phyloP scores from a whole-genome alignment of 331 rosid species.

The Phaseolus coccineus region DNA sequence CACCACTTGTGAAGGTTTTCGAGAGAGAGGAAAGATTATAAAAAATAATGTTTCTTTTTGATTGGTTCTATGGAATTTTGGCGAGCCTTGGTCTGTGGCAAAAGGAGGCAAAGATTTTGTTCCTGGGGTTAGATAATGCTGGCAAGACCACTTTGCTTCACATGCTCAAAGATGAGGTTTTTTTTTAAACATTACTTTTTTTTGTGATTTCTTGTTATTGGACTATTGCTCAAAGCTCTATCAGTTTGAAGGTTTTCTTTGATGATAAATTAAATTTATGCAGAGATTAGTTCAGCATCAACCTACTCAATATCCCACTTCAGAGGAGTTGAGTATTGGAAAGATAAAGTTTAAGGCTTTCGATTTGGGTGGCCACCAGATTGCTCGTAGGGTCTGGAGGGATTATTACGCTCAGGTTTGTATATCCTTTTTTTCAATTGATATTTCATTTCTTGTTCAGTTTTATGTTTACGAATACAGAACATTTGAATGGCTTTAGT shows the following conservation, averaged over 20 bases:
- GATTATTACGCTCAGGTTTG: conserved; percentile 84
- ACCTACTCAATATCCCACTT: conserved; percentile 89
- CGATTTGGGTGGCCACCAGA: conserved; percentile 91
- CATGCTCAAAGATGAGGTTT: conserved; percentile 91
- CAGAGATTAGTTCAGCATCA: conserved; percentile 93
- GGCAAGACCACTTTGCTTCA: conserved; percentile 98
- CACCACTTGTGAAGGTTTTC: not conserved
- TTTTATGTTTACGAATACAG: conserved; percentile 10
- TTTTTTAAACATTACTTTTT: not conserved
- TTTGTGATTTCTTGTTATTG: conserved; percentile 4
- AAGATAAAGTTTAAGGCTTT: conserved; percentile 86
- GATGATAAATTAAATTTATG: conserved; percentile 20
- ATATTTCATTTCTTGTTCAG: not conserved
- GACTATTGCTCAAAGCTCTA: not conserved
- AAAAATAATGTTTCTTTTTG: conserved; percentile 75
- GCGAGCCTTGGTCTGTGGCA: conserved; percentile 95
- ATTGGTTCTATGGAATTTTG: conserved; percentile 94
- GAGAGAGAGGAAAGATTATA: not conserved
- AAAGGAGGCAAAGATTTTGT: conserved; percentile 93
- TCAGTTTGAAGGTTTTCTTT: not conserved
- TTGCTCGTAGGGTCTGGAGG: conserved; percentile 95
- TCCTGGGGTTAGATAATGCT: conserved; percentile 94
- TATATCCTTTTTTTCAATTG: not conserved
- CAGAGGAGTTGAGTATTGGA: conserved; percentile 89
- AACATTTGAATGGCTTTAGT: conserved; percentile 4